Evolutionary conservation across 2,329 filamentous ascomycete species (phyloP).

Genomic region (Cylindrodendrum hubeiense): DNA sequence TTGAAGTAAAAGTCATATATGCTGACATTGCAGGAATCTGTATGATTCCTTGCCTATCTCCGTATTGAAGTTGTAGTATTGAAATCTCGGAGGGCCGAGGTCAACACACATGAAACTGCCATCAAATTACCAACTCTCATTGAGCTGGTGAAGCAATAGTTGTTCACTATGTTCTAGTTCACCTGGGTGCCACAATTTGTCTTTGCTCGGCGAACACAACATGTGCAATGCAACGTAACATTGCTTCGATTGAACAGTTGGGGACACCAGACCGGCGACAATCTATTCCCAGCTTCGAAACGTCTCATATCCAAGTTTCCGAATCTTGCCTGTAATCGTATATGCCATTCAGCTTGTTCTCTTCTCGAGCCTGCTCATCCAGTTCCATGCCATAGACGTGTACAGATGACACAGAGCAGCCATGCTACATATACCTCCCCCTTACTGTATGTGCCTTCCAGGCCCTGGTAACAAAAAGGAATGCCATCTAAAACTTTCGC

Average conservation of each 20-base stretch:
- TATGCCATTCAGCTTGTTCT: background rate
- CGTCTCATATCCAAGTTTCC: background rate
- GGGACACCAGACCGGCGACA: background rate
- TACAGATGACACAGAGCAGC: background rate
- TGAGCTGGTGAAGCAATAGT: background rate
- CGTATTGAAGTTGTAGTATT: background rate
- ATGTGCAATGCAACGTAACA: conserved; percentile 21
- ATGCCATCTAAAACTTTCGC: conserved; percentile 60
- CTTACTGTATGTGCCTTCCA: background rate
- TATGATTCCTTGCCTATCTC: background rate
- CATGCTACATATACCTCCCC: background rate
- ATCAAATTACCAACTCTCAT: background rate
- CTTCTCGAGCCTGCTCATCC: background rate
- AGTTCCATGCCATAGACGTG: background rate
- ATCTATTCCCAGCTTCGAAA: background rate
- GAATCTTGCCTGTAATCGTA: background rate
- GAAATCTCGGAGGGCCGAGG: background rate
- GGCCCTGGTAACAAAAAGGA: background rate
- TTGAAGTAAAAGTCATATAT: too few species aligned
- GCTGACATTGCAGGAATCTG: background rate
- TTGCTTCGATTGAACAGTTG: conserved; percentile 3
- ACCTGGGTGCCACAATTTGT: conserved; percentile 18
- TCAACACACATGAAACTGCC: background rate
- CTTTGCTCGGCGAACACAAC: conserved; percentile 29
- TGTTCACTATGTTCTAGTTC: background rate